Evolutionary conservation across 129 eudicot species (phyloP).

Genomic region (Flaveria ramosissima): DNA sequence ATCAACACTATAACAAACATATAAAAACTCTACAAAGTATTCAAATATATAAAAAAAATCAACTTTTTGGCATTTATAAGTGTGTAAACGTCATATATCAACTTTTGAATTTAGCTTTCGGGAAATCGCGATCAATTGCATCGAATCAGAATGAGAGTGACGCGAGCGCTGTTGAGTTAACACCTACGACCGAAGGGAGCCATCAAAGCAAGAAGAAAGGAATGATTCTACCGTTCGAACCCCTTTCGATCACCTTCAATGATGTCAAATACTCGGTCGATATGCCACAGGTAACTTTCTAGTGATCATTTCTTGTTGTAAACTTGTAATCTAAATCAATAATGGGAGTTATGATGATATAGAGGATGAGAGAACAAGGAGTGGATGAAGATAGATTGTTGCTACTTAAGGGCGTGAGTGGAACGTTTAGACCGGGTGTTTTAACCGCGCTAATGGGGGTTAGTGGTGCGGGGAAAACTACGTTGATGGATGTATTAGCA

Average conservation of each 20-base stretch:
- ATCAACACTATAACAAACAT: neutral
- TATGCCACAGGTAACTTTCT: conserved; percentile 65
- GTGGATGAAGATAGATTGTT: conserved; percentile 54
- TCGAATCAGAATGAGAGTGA: conserved; percentile 30
- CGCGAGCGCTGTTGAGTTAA: conserved; percentile 21
- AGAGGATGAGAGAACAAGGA: conserved; percentile 86
- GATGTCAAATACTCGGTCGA: conserved; percentile 73
- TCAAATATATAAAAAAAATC: neutral
- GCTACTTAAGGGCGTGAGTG: conserved; percentile 67
- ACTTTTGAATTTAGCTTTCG: conserved; percentile 48
- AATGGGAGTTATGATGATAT: neutral
- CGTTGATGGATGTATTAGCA: conserved; percentile 84
- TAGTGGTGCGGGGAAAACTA: conserved; percentile 94
- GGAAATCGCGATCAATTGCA: conserved; percentile 46
- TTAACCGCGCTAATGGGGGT: conserved; percentile 91
- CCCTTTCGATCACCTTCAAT: conserved; percentile 66
- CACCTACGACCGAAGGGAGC: neutral
- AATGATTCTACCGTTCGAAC: conserved; percentile 84
- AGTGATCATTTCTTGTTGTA: neutral
- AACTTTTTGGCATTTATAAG: neutral
- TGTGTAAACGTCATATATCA: neutral
- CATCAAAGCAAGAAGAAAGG: conserved; percentile 33
- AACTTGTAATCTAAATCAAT: neutral
- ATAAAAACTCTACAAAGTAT: neutral
- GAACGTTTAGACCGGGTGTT: conserved; percentile 81